phyloP scores from a whole-genome alignment of 1,284 basidiomycete species.

The Heterobasidion occidentale region DNA sequence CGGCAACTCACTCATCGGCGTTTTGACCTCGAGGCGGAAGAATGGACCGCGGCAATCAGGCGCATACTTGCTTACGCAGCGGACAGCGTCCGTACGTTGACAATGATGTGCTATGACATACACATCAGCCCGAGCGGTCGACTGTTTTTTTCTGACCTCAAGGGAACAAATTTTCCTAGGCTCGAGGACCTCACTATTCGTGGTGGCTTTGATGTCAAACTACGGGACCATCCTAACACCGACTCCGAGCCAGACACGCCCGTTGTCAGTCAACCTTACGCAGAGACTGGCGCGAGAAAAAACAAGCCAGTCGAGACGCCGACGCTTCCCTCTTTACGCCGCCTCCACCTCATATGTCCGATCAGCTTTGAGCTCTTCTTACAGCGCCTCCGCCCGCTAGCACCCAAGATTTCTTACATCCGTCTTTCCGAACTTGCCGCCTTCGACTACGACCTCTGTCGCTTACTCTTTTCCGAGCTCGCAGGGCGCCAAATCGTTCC shows the following conservation, averaged over 20 bases:
- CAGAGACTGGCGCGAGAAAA: background rate
- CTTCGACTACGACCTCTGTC: slow-evolving; percentile 15
- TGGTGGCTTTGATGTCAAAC: slow-evolving; percentile 15
- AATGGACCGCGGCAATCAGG: slow-evolving; percentile 7
- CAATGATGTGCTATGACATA: slow-evolving; percentile 17
- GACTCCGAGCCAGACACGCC: background rate
- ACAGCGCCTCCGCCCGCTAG: slow-evolving; percentile 13
- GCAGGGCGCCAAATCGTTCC: slow-evolving; percentile 15
- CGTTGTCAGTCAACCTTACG: background rate
- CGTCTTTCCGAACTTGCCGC: slow-evolving; percentile 20
- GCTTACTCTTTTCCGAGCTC: slow-evolving; percentile 20
- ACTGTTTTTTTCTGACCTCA: slow-evolving; percentile 12
- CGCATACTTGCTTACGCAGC: slow-evolving; percentile 17
- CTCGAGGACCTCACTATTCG: slow-evolving; percentile 21
- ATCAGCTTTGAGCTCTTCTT: slow-evolving; percentile 16
- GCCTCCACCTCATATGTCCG: slow-evolving; percentile 20
- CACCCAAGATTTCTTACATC: slow-evolving; percentile 17
- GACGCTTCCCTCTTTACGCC: slow-evolving; percentile 12
- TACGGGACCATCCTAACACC: slow-evolving; percentile 5
- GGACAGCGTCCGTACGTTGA: slow-evolving; percentile 18
- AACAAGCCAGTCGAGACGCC: background rate
- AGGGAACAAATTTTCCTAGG: slow-evolving; percentile 12
- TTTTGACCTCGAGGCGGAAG: slow-evolving; percentile 11
- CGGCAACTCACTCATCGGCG: slow-evolving; percentile 9
- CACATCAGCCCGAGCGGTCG: slow-evolving; percentile 13